phyloP scores from a whole-genome alignment of 345 rosid species.

The Adansonia digitata region DNA sequence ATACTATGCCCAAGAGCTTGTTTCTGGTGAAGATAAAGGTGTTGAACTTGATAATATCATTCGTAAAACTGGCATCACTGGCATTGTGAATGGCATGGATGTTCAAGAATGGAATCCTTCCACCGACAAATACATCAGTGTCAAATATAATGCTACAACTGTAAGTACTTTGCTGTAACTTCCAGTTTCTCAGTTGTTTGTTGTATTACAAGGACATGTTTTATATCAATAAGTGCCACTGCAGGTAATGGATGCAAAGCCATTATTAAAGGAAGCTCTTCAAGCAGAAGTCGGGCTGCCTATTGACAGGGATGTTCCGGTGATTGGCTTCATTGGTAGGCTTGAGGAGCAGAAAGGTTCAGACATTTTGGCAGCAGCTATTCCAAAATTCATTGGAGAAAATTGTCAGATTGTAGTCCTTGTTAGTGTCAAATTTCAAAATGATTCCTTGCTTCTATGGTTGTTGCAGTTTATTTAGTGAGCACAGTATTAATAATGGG shows the following conservation, averaged over 20 bases:
- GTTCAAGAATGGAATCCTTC: constrained; percentile 96
- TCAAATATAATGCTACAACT: constrained; percentile 64
- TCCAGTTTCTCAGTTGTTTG: neutral
- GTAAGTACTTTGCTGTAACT: constrained; percentile 39
- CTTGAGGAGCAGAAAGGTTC: constrained; percentile 98
- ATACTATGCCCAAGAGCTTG: constrained; percentile 71
- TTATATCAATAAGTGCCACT: neutral
- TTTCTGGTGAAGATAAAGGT: constrained; percentile 72
- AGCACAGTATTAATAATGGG: neutral
- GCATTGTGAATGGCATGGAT: constrained; percentile 89
- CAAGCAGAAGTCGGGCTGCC: constrained; percentile 95
- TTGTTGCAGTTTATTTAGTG: neutral
- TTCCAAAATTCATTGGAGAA: constrained; percentile 49
- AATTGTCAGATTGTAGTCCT: constrained; percentile 76
- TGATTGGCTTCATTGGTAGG: constrained; percentile 93
- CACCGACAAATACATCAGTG: constrained; percentile 65
- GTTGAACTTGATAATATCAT: constrained; percentile 64
- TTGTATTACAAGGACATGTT: neutral
- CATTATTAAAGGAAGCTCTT: constrained; percentile 82
- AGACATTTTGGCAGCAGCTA: constrained; percentile 74
- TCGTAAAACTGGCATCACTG: constrained; percentile 54
- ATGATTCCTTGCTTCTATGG: neutral
- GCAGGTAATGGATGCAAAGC: constrained; percentile 77
- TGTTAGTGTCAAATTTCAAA: constrained; percentile 38
- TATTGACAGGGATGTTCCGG: constrained; percentile 69